phyloP scores from a whole-genome alignment of 495 filamentous ascomycete genomes.

The Aspergillus cristatus region DNA sequence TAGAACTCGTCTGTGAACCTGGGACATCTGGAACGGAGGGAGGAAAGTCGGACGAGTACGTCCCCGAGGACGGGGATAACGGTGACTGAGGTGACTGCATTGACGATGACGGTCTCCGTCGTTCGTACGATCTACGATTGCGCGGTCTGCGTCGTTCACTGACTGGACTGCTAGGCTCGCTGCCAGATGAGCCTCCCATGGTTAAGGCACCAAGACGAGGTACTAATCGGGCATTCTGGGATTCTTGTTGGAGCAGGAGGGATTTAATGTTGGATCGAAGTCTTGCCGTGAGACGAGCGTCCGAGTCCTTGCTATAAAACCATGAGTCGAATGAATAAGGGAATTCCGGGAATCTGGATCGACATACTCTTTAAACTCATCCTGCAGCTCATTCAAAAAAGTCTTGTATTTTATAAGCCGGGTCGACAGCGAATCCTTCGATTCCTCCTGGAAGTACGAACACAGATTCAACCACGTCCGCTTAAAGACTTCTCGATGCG shows the following conservation, averaged over 20 bases:
- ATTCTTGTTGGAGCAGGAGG: slow-evolving; percentile 12
- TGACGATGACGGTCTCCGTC: slow-evolving; percentile 19
- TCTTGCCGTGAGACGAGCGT: slow-evolving; percentile 20
- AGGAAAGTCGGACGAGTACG: slow-evolving; percentile 24
- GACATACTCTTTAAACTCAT: slow-evolving; percentile 38
- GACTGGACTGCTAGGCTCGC: slow-evolving; percentile 21
- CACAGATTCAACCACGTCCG: slow-evolving; percentile 45
- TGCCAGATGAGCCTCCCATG: slow-evolving; percentile 21
- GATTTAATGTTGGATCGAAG: slow-evolving; percentile 26
- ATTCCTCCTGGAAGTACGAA: slow-evolving; percentile 41
- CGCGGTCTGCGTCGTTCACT: slow-evolving; percentile 15
- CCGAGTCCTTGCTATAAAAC: slow-evolving; percentile 18
- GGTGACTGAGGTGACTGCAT: slow-evolving; percentile 21
- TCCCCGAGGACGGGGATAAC: slow-evolving; percentile 22
- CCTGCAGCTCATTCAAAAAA: slow-evolving; percentile 40
- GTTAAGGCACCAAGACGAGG: slow-evolving; percentile 28
- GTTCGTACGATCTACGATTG: slow-evolving; percentile 32
- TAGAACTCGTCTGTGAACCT: slow-evolving; percentile 32
- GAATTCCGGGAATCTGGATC: slow-evolving; percentile 5
- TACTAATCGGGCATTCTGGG: slow-evolving; percentile 29
- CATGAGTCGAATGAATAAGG: slow-evolving; percentile 1
- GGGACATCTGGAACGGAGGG: slow-evolving; percentile 34
- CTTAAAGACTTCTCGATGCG: slow-evolving; percentile 32
- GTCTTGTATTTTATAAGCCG: slow-evolving; percentile 46
- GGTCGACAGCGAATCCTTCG: slow-evolving; percentile 35